Evolutionary conservation across 441 rosid species (phyloP).

Genomic region (Croton laevigatus): DNA sequence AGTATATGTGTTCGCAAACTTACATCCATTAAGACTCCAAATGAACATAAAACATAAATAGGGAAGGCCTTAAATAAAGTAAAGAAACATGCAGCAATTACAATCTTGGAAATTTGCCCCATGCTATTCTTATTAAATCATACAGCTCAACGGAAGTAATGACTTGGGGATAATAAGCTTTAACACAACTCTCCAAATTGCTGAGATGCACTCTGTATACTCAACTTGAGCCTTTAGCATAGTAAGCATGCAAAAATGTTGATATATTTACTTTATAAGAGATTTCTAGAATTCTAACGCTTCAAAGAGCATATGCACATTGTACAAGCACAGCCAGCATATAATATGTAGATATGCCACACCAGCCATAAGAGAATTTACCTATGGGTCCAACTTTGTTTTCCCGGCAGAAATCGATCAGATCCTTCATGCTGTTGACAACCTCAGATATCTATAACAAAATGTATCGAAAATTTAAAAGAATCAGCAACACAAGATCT

Average conservation of each 20-base stretch:
- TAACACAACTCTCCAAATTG: neutral
- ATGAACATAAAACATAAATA: neutral
- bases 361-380: conserved; percentile 27
- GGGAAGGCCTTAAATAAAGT: neutral
- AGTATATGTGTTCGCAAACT: neutral
- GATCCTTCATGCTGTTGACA: conserved; percentile 98
- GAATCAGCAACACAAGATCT: conserved; percentile 4
- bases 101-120: neutral
- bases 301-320: conserved; percentile 2
- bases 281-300: neutral
- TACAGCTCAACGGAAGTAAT: neutral
- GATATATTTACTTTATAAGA: neutral
- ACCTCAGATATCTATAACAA: conserved; percentile 88
- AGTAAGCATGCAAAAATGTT: too few relatives aligned
- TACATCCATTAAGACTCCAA: neutral
- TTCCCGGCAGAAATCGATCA: conserved; percentile 81
- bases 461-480: conserved; percentile 19
- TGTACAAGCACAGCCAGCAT: neutral
- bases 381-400: conserved; percentile 89
- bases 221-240: neutral
- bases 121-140: neutral
- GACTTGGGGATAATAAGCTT: neutral
- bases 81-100: neutral
- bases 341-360: neutral
- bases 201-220: neutral